Evolutionary conservation across 371 early-diverging fungal genomes (phyloP), one percentile per base, ranked within the genome.

Genomic region (Dinochytrium kinnereticum): DNA sequence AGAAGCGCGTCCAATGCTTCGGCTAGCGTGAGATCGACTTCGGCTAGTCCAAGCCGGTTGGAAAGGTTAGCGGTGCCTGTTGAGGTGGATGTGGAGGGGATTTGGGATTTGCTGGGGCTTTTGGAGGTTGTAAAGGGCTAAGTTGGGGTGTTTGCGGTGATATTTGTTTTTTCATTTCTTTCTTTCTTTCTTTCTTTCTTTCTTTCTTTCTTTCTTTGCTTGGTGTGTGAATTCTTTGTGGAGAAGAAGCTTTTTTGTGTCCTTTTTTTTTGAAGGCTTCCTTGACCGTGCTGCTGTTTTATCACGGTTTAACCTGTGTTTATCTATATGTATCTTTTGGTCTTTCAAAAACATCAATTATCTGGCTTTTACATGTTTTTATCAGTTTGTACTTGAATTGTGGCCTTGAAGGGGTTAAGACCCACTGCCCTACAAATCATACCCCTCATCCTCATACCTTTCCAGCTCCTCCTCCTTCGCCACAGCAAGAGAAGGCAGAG

Each of bases 71-170:
- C n/a, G n/a, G n/a, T n/a, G n/a, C n/a, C n/a, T n/a, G 77, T 65
- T 30, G 65, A 72, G 67, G 61, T 66, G 15, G 69, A 73, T 40
- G 73, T 72, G 26, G 76, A 78, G 65, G 76, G 75, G 67, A 21
- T 78, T 7, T 78, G 79, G 79, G 76, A 75, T 69, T 50, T 78
- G 38, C 53, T 76, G 30, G 66, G n/a, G n/a, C 40, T 78, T 51
- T 55, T 78, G 73, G 72, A 78, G 50, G 40, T 51, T 28, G 64
- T 31, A 50, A 28, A 66, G n/a, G 39, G 70, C 69, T 61, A 69
- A 69, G 40, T 71, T 19, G 71, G 71, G 24, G 59, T 70, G 36
- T 38, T n/a, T 7, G 34, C 64, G 71, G 34, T 57, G 70, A 31
- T 21, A 36, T 36, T 65, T 61, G 53, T 30, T 66, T 66, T 38